Evolutionary conservation across 345 rosid genomes (phyloP), one percentile per base, ranked within the genome.

Genomic region (Hibiscus trionum): DNA sequence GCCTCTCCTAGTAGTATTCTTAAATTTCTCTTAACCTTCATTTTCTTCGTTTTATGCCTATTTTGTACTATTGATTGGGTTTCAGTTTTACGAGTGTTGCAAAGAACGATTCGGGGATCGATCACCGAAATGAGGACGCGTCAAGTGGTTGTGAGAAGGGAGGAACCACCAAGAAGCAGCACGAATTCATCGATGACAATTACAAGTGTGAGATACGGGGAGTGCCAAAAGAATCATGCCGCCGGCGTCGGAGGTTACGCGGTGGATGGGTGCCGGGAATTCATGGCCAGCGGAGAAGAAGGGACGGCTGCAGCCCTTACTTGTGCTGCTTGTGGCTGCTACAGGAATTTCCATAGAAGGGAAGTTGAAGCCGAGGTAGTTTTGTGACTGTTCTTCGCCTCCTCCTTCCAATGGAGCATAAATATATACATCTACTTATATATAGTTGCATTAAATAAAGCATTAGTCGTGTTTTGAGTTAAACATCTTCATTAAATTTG

Each of bases 221-320:
- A 90, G 88, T 90, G 96, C 49, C 93, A 88, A 61, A 90, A 86
- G 89, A 90, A 90, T 55, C 93, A 90, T 52, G 96, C 96, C 2
- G 93, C 90, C 17, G 78, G 79, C 9, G 86, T 88, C 16, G 96
- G 93, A 1, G 96, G 93, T 9, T 84, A 83, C 50, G 96, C 96
- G 6, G 91, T 90, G 1, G 96, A 90, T 9, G 96, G 96, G 0
- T 90, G 96, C 84, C 83, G 93, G 14, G 96, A 90, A 80, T 90
- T 88, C 84, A 86, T 90, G 90, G 91, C 96, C 19, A 86, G 84
- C 52, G 86, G 88, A 1, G 83, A 81, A 14, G 88, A 83, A 75
- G 88, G 88, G 15, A 74, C 85, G 2, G 47, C 19, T 15, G 84
- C 78, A 35, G 88, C 88, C 16, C 86, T 90, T 44, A 78, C 84